These are phyloP conservation scores for Leccinum imitatum DNA, from an alignment of 768 basidiomycete species.

Conservation along the genomic window DNA sequence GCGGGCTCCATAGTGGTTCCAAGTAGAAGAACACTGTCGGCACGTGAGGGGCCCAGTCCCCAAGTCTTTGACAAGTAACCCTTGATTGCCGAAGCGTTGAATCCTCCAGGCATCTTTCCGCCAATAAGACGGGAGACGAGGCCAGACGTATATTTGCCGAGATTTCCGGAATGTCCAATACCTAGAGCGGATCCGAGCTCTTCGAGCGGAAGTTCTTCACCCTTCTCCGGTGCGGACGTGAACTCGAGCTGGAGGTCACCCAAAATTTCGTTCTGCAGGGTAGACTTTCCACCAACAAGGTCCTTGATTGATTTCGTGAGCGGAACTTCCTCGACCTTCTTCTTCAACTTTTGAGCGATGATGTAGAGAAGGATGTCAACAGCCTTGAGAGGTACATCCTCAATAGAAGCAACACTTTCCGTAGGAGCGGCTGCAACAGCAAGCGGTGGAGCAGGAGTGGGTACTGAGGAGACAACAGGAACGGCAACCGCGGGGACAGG, in stretches of 20 bases:
- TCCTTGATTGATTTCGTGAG: constrained; percentile 96
- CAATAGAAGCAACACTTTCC: constrained; percentile 70
- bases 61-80: constrained; percentile 86
- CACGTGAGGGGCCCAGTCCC: constrained; percentile 90
- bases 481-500: constrained; percentile 32
- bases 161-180: constrained; percentile 76
- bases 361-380: constrained; percentile 83
- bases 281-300: constrained; percentile 97
- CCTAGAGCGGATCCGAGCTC: constrained; percentile 87
- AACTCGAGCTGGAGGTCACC: constrained; percentile 98
- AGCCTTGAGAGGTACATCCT: constrained; percentile 91
- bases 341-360: constrained; percentile 98
- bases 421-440: constrained; percentile 48
- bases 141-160: constrained; percentile 92
- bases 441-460: constrained; percentile 42
- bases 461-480: constrained; percentile 38
- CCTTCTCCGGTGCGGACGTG: constrained; percentile 93
- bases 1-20: constrained; percentile 92
- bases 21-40: constrained; percentile 87
- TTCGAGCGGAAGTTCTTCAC: constrained; percentile 94
- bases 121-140: constrained; percentile 90
- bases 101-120: constrained; percentile 98
- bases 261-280: constrained; percentile 96
- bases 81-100: constrained; percentile 92
- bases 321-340: constrained; percentile 85